A percentile compares a stretch with the other conserved stretches of the same genome.
These are phyloP conservation scores for Phytophthora cryptogea DNA, from an alignment of 352 stramenopile species.

Conservation along the genomic window DNA sequence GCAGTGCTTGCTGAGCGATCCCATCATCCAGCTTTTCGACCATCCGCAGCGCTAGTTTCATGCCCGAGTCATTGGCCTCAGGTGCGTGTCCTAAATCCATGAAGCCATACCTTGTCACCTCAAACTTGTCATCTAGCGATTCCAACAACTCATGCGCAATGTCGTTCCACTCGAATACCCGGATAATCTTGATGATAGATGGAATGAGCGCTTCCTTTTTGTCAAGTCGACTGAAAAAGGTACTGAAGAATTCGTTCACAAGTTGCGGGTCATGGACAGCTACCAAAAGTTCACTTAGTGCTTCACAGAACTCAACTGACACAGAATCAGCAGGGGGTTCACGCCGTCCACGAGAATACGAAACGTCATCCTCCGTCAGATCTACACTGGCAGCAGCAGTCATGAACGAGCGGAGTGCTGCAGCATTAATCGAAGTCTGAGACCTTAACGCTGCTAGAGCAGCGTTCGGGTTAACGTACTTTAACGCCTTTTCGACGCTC, in stretches of 20 bases:
- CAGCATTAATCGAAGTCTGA: neutral
- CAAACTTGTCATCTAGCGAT: neutral
- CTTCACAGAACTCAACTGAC: slow-evolving; percentile 9
- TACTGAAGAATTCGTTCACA: slow-evolving; percentile 18
- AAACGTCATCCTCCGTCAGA: neutral
- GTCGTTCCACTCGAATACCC: neutral
- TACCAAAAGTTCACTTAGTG: slow-evolving; percentile 10
- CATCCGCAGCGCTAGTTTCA: slow-evolving; percentile 9
- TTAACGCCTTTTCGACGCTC: neutral
- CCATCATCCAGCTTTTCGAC: slow-evolving; percentile 1
- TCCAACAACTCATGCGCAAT: neutral
- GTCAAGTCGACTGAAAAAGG: slow-evolving; percentile 3
- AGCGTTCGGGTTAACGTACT: neutral
- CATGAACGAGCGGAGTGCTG: neutral
- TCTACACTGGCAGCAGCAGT: neutral
- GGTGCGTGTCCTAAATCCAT: neutral
- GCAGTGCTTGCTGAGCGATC: neutral
- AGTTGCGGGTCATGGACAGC: slow-evolving; percentile 10
- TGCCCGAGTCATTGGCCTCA: slow-evolving; percentile 1
- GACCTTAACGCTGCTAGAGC: neutral
- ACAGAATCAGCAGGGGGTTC: neutral
- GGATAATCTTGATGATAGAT: neutral
- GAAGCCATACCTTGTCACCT: neutral
- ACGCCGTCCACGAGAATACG: neutral
- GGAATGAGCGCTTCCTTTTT: slow-evolving; percentile 1